Evolutionary conservation across 2,329 filamentous ascomycete genomes (phyloP).

Genomic region (Arthrobotrys conoides): DNA sequence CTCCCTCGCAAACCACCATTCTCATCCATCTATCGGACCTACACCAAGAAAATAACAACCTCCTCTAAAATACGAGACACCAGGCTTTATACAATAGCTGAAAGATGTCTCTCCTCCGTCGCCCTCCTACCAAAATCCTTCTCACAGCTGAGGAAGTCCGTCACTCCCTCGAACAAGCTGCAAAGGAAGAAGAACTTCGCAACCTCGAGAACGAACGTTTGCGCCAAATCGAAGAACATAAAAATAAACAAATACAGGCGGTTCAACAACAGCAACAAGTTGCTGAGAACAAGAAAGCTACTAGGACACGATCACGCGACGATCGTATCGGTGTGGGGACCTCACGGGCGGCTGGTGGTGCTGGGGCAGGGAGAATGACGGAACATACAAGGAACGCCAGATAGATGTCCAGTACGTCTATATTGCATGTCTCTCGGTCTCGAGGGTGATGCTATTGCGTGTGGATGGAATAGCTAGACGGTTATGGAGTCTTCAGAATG

Average conservation of each 20-base stretch:
- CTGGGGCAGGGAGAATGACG: constrained; percentile 54
- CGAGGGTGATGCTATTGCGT: not conserved
- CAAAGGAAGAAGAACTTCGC: constrained; percentile 59
- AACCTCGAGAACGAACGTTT: constrained; percentile 53
- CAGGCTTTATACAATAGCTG: not conserved
- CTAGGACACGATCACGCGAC: constrained; percentile 65
- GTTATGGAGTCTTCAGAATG: constrained; percentile 3
- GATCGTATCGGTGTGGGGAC: constrained; percentile 66
- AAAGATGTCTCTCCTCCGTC: constrained; percentile 72
- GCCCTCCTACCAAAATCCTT: constrained; percentile 77
- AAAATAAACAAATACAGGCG: constrained; percentile 44
- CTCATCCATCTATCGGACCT: not conserved
- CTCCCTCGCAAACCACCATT: not conserved
- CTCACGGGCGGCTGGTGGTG: constrained; percentile 57
- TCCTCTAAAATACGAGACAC: no score
- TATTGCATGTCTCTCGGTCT: not conserved
- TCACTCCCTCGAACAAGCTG: constrained; percentile 76
- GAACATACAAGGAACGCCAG: constrained; percentile 59
- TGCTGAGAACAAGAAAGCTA: constrained; percentile 59
- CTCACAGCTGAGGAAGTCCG: constrained; percentile 76
- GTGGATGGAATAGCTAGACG: not conserved
- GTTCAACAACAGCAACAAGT: constrained; percentile 30
- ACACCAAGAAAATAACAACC: not conserved
- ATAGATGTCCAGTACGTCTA: constrained; percentile 35
- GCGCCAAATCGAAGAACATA: constrained; percentile 50